Evolutionary conservation across 1,284 basidiomycete species (phyloP).

Genomic region (Tylopilus orsonianus): DNA sequence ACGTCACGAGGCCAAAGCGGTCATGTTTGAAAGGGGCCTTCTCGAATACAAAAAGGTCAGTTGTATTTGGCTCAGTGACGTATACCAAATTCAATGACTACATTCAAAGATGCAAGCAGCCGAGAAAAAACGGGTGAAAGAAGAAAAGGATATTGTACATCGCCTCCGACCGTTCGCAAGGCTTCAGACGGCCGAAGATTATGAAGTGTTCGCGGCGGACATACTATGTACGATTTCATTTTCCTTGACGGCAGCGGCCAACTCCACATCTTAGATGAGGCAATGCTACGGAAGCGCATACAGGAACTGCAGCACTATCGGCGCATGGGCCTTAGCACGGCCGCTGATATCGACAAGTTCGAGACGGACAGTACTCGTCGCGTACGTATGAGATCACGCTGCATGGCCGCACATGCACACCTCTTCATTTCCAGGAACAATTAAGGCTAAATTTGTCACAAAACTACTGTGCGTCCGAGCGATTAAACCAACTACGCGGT

Average conservation of each 20-base stretch:
- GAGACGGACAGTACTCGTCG: constrained; percentile 73
- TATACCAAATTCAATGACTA: neutral
- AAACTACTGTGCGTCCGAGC: constrained; percentile 55
- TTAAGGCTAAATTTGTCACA: constrained; percentile 51
- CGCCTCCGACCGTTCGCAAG: constrained; percentile 91
- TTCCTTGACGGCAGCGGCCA: neutral
- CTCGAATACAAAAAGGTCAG: constrained; percentile 91
- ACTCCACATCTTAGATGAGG: constrained; percentile 62
- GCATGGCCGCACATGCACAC: constrained; percentile 1
- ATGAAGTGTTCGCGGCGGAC: constrained; percentile 86
- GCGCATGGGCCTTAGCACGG: constrained; percentile 76
- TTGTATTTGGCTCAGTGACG: constrained; percentile 1
- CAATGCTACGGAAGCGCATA: constrained; percentile 81
- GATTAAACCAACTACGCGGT: constrained; percentile 45
- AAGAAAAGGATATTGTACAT: constrained; percentile 89
- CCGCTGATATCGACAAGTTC: constrained; percentile 88
- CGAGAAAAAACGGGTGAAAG: constrained; percentile 88
- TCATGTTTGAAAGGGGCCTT: constrained; percentile 91
- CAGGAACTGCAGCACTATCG: constrained; percentile 88
- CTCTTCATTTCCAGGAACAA: constrained; percentile 43
- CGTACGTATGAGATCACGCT: constrained; percentile 42
- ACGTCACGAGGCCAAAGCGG: constrained; percentile 81
- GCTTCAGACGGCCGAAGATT: constrained; percentile 90
- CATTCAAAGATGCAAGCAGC: constrained; percentile 75
- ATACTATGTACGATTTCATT: constrained; percentile 71